Base-by-base conservation (phyloP, 73 alveolate species). In the Paraurostyla sp. region DNA sequence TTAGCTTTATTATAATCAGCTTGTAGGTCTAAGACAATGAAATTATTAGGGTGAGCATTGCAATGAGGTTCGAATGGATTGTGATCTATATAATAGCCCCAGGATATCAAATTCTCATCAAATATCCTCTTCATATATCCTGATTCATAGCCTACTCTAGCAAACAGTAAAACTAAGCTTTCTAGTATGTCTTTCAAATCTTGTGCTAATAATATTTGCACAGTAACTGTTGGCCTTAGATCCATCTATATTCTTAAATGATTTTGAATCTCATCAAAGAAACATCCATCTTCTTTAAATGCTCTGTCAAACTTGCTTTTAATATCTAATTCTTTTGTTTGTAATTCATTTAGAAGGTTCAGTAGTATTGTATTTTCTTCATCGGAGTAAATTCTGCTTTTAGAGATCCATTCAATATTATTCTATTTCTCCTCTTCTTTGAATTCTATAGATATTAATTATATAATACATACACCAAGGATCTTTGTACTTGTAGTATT, bases 71-170 rank as follows among this genome's bases (percentile, higher is more conserved):
- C 85, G 40, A 88, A 94, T 0, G 94, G 94, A 48, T 92, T 92
- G 65, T 94, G 98, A 59, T 94, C 98, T 11, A 94, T 89, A 48
- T 92, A 94, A 59, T 81, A 94, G 36, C 98, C 98, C 97, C 97
- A 94, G 23, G 92, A 88, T 0, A 94, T 81, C 7, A 83, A 57
- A 68, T 88, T 57, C 38, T 94, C 97, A 65, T 92, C 91, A 0
- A 94, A 71, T 7, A 89, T 50, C 59, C 98, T 87, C 57, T 92
- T 94, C 4, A 94, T 43, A 62, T 33, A 27, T 18, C 95, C 98
- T 9, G 71, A 43, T 84, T 94, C 98, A 52, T 86, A 92, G 27
- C 98, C 98, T 22, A 93, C 76, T 89, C 86, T 88, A 51, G 41
- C 29, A 75, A 38, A 87, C 22, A 80, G 43, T 20, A 35, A 45